Evolutionary conservation across 805 yeast species (phyloP), one percentile per base, ranked within the genome.

Genomic region (Yarrowia hollandica): DNA sequence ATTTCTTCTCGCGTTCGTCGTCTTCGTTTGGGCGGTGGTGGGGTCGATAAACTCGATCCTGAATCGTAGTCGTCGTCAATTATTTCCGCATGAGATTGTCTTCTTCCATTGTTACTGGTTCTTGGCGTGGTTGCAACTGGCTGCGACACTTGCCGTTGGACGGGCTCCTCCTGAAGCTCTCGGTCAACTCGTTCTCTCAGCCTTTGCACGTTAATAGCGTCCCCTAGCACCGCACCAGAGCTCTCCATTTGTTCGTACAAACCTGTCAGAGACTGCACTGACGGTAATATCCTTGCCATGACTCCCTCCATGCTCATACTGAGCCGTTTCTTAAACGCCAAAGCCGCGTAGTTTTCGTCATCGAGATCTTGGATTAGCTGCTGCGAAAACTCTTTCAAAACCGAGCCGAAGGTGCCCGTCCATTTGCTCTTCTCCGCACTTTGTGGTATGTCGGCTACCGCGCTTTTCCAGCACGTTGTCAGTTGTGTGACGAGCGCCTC

Each of bases 281-380:
- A 26, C 16, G 50, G 50, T 14, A 42, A 4, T 5, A 42, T 11
- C 0, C 23, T n/a, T 4, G 23, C 16, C 12, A 42, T 8, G 4
- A 21, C 16, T 16, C 4, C 12, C 9, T 42, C 25, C n/a, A 42
- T 5, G 34, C 50, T 19, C 50, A 42, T 18, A 4, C 25, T 2
- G 5, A 42, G 50, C 8, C 50, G 50, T 6, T 42, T 42, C 15
- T 28, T 42, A 34, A 42, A 42, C 33, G 50, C 50, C 34, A 42
- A 12, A 16, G 50, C 23, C 18, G 50, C 50, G 34, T 42, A 42
- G 18, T 42, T 28, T 8, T 42, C 50, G 35, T 42, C 50, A 23
- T 42, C 50, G 4, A 42, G 50, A 19, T 42, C 23, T 33, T 28
- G 18, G 12, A 42, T 14, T 12, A 42, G 50, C 23, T 28, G 22